Percentiles rank a stretch among this genome's conserved stretches.
phyloP scores from a whole-genome alignment of 2,329 filamentous ascomycete genomes.

The Gremmenia infestans region DNA sequence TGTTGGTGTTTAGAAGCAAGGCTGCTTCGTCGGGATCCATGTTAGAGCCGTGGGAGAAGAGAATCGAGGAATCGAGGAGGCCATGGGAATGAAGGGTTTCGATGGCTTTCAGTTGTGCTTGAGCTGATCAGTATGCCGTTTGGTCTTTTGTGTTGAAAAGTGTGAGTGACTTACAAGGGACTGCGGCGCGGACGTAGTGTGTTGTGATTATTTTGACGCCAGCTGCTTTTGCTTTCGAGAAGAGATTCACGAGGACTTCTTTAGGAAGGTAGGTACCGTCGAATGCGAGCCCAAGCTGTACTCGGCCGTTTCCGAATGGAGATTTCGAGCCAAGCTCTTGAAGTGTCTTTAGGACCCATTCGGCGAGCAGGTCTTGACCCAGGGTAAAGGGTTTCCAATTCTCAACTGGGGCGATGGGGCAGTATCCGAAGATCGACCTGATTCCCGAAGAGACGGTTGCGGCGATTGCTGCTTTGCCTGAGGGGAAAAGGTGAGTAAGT shows the following conservation, averaged over 20 bases:
- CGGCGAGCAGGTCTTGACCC: constrained; percentile 26
- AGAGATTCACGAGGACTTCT: constrained; percentile 35
- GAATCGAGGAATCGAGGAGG: constrained; percentile 37
- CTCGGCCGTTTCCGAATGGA: constrained; percentile 32
- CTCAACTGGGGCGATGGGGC: constrained; percentile 30
- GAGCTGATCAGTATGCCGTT: not conserved
- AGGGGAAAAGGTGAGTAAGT: constrained; percentile 2
- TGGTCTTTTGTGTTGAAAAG: not conserved
- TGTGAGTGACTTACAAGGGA: not conserved
- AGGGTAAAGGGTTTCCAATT: constrained; percentile 29
- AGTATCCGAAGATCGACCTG: constrained; percentile 41
- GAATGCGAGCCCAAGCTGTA: constrained; percentile 40
- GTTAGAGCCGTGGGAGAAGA: constrained; percentile 38
- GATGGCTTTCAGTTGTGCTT: constrained; percentile 4
- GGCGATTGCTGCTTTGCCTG: constrained; percentile 34
- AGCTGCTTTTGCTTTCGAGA: constrained; percentile 33
- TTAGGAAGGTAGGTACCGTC: constrained; percentile 38
- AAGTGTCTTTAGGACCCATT: constrained; percentile 36
- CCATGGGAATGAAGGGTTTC: constrained; percentile 32
- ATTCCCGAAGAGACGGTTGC: constrained; percentile 41
- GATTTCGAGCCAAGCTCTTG: constrained; percentile 31
- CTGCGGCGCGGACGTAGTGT: constrained; percentile 30
- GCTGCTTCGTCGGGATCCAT: constrained; percentile 33
- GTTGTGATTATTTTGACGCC: constrained; percentile 39
- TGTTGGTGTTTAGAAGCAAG: constrained; percentile 32